These are phyloP conservation scores for Pyrenula massariospora DNA, from an alignment of 495 filamentous ascomycete genomes.

Conservation along the genomic window DNA sequence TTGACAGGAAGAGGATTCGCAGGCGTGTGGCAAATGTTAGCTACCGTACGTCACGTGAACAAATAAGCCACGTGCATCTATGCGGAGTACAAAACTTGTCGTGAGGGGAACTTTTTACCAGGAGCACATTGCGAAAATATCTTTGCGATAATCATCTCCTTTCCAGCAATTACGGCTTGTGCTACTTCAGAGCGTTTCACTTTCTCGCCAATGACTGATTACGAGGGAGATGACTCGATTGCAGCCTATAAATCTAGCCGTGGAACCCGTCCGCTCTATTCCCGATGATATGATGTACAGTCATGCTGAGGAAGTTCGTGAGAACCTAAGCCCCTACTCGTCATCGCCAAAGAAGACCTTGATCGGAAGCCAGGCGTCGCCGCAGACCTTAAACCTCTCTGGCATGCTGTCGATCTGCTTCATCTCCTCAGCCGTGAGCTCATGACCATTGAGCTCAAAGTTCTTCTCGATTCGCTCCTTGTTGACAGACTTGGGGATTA, in stretches of 20 bases:
- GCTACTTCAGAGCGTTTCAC: slow-evolving; percentile 2
- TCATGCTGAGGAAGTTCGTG: too few species aligned
- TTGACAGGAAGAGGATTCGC: slow-evolving; percentile 12
- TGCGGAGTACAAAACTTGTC: too few species aligned
- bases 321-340: slow-evolving; percentile 35
- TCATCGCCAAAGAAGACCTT: slow-evolving; percentile 86
- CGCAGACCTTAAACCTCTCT: slow-evolving; percentile 65
- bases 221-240: slow-evolving; percentile 9
- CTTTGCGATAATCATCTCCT: too few species aligned
- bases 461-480: slow-evolving; percentile 52
- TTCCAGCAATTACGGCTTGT: too few species aligned
- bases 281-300: too few species aligned
- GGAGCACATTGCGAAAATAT: too few species aligned
- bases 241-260: too few species aligned
- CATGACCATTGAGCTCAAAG: slow-evolving; percentile 54
- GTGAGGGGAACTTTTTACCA: too few species aligned
- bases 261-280: too few species aligned
- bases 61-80: too few species aligned
- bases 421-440: slow-evolving; percentile 52
- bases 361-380: slow-evolving; percentile 56
- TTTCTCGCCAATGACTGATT: slow-evolving; percentile 18
- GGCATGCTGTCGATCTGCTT: slow-evolving; percentile 48
- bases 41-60: too few species aligned
- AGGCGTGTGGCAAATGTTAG: slow-evolving; percentile 11
- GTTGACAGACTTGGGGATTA: slow-evolving; percentile 60